phyloP scores from a whole-genome alignment of 345 rosid species.

The Leavenworthia alabamica region DNA sequence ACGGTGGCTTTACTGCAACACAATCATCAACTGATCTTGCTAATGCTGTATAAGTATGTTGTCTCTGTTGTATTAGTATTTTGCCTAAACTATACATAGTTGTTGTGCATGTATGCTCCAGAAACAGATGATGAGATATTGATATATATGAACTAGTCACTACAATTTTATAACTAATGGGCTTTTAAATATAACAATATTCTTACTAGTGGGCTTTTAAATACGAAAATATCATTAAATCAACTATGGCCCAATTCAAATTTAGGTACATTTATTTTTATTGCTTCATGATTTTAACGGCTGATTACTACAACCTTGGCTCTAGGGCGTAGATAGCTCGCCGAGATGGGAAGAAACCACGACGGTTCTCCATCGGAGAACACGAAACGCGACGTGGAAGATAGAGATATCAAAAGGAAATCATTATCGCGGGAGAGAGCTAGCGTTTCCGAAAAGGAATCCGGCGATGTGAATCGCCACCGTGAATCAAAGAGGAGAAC shows the following conservation, averaged over 20 bases:
- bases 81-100: neutral
- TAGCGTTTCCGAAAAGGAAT: constrained; percentile 10
- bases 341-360: constrained; percentile 29
- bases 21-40: constrained; percentile 34
- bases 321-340: neutral
- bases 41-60: constrained; percentile 20
- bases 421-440: constrained; percentile 21
- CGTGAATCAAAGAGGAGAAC: constrained; percentile 24
- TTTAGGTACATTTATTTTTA: neutral
- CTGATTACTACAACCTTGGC: neutral
- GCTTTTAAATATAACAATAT: neutral
- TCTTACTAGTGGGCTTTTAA: neutral
- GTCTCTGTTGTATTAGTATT: constrained; percentile 1
- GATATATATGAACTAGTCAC: no score
- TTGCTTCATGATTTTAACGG: neutral
- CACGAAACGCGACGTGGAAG: constrained; percentile 1
- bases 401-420: constrained; percentile 9
- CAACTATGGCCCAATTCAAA: neutral
- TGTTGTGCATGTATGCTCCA: neutral
- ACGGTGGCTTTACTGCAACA: constrained; percentile 29
- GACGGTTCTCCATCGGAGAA: constrained; percentile 17
- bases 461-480: constrained; percentile 21
- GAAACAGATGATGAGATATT: neutral
- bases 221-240: no score
- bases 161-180: no score